Conservation (phyloP, 1,284 basidiomycete genomes). For the Caloboletus firmus region DNA sequence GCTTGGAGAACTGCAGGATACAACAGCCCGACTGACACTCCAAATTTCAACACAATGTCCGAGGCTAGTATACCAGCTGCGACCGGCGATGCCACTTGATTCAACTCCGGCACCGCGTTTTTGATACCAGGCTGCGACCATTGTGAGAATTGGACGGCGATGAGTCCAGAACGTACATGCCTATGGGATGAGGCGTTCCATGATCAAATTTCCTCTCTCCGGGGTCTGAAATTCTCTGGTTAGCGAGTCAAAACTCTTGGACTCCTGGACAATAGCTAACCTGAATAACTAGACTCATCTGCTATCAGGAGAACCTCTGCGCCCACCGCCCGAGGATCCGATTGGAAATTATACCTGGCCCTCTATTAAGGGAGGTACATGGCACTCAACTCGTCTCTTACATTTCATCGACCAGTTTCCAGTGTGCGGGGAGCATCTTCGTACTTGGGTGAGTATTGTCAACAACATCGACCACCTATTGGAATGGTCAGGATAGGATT, state of each 20-base stretch:
- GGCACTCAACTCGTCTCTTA: conserved; percentile 1
- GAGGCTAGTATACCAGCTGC: conserved; percentile 69
- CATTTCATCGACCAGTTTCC: conserved; percentile 57
- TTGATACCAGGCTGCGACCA: conserved; percentile 43
- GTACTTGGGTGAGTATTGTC: conserved; percentile 60
- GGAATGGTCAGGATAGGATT: background rate
- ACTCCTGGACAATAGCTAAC: conserved; percentile 10
- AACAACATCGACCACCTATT: conserved; percentile 52
- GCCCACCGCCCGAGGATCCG: conserved; percentile 58
- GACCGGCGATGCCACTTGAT: conserved; percentile 44
- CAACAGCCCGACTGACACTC: conserved; percentile 37
- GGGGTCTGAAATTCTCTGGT: conserved; percentile 43
- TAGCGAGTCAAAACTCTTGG: background rate
- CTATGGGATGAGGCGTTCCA: conserved; percentile 56
- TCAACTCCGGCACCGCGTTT: conserved; percentile 35
- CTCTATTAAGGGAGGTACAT: background rate
- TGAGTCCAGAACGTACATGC: conserved; percentile 51
- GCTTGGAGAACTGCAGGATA: background rate
- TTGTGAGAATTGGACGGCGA: conserved; percentile 1
- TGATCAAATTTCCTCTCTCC: conserved; percentile 47
- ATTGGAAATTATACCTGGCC: conserved; percentile 62
- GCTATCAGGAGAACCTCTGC: conserved; percentile 57
- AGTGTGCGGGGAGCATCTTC: conserved; percentile 51
- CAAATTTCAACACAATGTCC: conserved; percentile 64
- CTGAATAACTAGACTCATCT: conserved; percentile 33